Conservation (phyloP, 176 grass and related monocot species). For the Musa beccarii region DNA sequence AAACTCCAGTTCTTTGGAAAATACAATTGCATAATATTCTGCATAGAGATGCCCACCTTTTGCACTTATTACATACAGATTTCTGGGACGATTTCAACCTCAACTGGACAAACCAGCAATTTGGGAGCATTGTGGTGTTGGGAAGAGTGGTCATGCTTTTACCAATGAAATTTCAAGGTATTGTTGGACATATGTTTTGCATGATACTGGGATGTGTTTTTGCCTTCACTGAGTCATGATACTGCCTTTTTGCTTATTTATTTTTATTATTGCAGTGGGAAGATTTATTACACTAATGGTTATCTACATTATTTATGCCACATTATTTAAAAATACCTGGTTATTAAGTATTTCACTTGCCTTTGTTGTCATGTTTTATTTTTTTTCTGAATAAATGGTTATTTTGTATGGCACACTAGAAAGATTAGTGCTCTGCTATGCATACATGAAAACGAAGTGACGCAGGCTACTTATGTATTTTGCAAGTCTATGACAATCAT, state of each 20-base stretch:
- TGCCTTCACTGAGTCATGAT: background rate
- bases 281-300: too few relatives aligned
- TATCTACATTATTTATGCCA: too few relatives aligned
- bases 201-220: background rate
- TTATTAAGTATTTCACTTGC: background rate
- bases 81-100: conserved; percentile 80
- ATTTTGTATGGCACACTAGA: too few relatives aligned
- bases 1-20: conserved; percentile 2
- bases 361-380: background rate
- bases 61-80: conserved; percentile 37
- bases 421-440: too few relatives aligned
- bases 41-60: background rate
- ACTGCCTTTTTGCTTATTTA: too few relatives aligned
- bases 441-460: too few relatives aligned
- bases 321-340: background rate
- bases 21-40: background rate
- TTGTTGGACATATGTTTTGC: background rate
- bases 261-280: too few relatives aligned
- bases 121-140: conserved; percentile 43
- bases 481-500: too few relatives aligned
- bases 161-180: conserved; percentile 42
- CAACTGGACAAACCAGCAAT: conserved; percentile 55
- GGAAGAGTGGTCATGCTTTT: conserved; percentile 23
- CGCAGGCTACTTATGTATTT: too few relatives aligned
- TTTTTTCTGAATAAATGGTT: background rate